phyloP scores from a whole-genome alignment of 139 green algal species.

The Bryopsis sp. region DNA sequence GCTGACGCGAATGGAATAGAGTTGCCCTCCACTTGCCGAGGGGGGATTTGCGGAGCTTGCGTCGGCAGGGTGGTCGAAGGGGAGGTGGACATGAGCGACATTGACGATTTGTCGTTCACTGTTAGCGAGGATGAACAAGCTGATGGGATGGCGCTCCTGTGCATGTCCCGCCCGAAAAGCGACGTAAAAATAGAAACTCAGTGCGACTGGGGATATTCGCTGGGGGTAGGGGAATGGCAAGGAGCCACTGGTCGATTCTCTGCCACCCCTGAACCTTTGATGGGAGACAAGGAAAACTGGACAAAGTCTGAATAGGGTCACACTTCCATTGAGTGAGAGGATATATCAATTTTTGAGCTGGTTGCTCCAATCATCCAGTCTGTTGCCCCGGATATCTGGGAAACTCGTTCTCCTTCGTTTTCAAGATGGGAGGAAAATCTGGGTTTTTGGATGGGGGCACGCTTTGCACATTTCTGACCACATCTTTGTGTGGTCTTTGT shows the following conservation, averaged over 20 bases:
- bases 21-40: conserved; percentile 81
- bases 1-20: conserved; percentile 75
- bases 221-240: conserved; percentile 79
- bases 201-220: conserved; percentile 81
- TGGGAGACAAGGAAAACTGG: conserved; percentile 40
- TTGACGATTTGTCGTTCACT: conserved; percentile 79
- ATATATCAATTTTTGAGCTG: too few relatives aligned
- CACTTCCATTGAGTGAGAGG: too few relatives aligned
- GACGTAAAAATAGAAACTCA: conserved; percentile 80
- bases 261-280: conserved; percentile 37
- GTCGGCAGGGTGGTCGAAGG: conserved; percentile 64
- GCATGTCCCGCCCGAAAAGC: conserved; percentile 70
- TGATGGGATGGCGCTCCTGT: conserved; percentile 79
- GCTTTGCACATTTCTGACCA: too few relatives aligned
- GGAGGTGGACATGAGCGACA: conserved; percentile 68
- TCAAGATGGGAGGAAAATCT: too few relatives aligned
- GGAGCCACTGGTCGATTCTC: conserved; percentile 64
- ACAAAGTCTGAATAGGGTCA: not conserved
- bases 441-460: too few relatives aligned
- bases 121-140: conserved; percentile 67
- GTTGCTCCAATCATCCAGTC: too few relatives aligned
- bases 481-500: too few relatives aligned
- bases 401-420: too few relatives aligned
- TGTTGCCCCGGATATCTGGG: too few relatives aligned
- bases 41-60: conserved; percentile 71